Evolutionary conservation across 2,329 filamentous ascomycete species (phyloP), one percentile per base, ranked within the genome.

Genomic region (Trichocomaceae sp.): DNA sequence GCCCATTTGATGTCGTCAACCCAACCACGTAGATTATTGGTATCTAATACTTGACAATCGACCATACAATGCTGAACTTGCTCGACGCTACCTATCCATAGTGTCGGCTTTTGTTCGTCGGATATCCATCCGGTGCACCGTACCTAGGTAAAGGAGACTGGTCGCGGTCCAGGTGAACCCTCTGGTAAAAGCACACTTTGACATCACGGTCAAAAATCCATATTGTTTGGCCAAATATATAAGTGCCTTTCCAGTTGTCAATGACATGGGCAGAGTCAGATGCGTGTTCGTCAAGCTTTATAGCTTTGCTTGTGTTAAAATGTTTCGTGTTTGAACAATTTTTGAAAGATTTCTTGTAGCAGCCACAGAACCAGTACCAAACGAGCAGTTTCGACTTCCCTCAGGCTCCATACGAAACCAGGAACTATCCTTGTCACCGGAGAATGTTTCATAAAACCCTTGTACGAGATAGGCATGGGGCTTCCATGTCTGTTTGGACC

Each of bases 401-500:
- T 69, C 72, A 13, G 77, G 68, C 55, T 77, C 71, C 67, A 74
- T 77, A n/a, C 73, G 72, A 3, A 78, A 67, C 75, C 75, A 78
- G 65, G 76, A 78, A 1, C 75, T 77, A 57, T 78, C 75, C 58
- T 78, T 78, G 61, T 78, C 75, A 75, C 66, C 23, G 76, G 60
- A 20, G 77, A 60, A 56, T 77, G 64, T 1, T 74, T 65, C 15
- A 76, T 63, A 59, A 76, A 77, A 59, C 77, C 29, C 47, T 50
- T 50, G 17, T 15, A n/a, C 4, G 7, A 10, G 5, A 39, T 10
- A 2, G 6, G 8, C 5, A 20, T 4, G 29, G 12, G 8, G 17
- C 15, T 20, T 3, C 39, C 39, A 42, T 22, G 39, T 13, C 39
- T 42, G 7, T 22, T 42, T 42, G 39, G 39, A 17, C 39, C 39